phyloP scores from a whole-genome alignment of 2,329 filamentous ascomycete species.

The Curvularia sp. region DNA sequence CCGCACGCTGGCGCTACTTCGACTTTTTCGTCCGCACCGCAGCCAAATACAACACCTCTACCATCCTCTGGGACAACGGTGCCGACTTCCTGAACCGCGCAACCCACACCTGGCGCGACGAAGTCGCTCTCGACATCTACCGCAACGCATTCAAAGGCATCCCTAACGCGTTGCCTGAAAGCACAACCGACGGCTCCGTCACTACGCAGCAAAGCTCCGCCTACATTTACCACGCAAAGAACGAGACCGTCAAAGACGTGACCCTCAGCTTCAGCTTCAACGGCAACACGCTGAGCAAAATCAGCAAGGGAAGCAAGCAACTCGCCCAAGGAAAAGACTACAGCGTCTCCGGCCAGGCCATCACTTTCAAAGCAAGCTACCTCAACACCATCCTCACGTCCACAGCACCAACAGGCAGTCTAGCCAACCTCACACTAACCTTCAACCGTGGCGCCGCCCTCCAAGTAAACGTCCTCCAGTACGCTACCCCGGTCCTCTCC shows the following conservation, averaged over 20 bases:
- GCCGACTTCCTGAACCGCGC: constrained; percentile 62
- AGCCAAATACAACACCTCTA: constrained; percentile 58
- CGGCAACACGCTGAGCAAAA: constrained; percentile 58
- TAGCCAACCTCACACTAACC: constrained; percentile 59
- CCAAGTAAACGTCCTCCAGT: constrained; percentile 60
- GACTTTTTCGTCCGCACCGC: constrained; percentile 61
- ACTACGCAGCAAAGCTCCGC: constrained; percentile 60
- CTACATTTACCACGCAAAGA: constrained; percentile 60
- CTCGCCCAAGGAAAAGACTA: constrained; percentile 57
- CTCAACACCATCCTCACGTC: constrained; percentile 55
- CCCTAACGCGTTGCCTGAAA: constrained; percentile 60
- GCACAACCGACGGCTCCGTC: constrained; percentile 57
- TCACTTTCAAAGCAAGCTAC: constrained; percentile 59
- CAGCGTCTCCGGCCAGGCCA: constrained; percentile 50
- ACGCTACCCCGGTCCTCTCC: constrained; percentile 53
- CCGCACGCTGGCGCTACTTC: constrained; percentile 65
- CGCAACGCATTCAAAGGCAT: constrained; percentile 54
- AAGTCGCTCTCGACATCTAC: constrained; percentile 57
- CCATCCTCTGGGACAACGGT: constrained; percentile 67
- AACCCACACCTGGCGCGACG: constrained; percentile 60
- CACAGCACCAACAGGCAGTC: constrained; percentile 53
- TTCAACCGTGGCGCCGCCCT: constrained; percentile 61
- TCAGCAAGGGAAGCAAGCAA: constrained; percentile 46
- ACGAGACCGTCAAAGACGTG: constrained; percentile 53
- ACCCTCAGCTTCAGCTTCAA: constrained; percentile 61